Evolutionary conservation across 2,329 filamentous ascomycete genomes (phyloP).

Genomic region (Colletotrichum destructivum): DNA sequence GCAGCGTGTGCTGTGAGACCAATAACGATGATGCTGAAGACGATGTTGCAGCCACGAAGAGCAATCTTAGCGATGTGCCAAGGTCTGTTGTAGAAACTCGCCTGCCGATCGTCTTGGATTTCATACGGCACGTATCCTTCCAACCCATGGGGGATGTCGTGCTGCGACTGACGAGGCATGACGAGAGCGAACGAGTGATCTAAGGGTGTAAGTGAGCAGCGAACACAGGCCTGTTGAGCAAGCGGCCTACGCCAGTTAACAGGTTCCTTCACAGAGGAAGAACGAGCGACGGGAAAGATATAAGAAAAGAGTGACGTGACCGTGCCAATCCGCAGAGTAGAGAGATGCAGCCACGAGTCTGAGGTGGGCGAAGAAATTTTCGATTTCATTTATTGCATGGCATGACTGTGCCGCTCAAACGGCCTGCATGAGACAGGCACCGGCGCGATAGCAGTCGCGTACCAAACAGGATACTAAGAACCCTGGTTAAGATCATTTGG

Average conservation of each 20-base stretch:
- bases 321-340: not conserved
- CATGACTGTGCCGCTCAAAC: slow-evolving; percentile 32
- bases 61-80: slow-evolving; percentile 51
- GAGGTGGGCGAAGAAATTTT: slow-evolving; percentile 17
- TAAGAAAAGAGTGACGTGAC: not conserved
- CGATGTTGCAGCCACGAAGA: slow-evolving; percentile 48
- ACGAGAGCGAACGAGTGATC: not conserved
- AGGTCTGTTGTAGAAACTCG: slow-evolving; percentile 34
- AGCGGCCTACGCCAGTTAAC: not conserved
- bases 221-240: not conserved
- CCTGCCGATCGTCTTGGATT: slow-evolving; percentile 13
- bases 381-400: slow-evolving; percentile 25
- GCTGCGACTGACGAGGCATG: slow-evolving; percentile 20
- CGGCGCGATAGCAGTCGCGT: slow-evolving; percentile 3
- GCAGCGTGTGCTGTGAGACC: slow-evolving; percentile 27
- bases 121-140: slow-evolving; percentile 30
- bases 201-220: not conserved
- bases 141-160: slow-evolving; percentile 17
- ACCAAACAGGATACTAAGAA: not conserved
- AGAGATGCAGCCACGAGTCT: not conserved
- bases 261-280: too few species aligned
- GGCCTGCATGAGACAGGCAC: slow-evolving; percentile 10
- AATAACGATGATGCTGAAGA: slow-evolving; percentile 45
- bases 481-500: slow-evolving; percentile 7
- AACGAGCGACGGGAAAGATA: not conserved